These are phyloP conservation scores for Cenchrus fungigraminus DNA, from an alignment of 176 grass and related monocot genomes.

Conservation along the genomic window DNA sequence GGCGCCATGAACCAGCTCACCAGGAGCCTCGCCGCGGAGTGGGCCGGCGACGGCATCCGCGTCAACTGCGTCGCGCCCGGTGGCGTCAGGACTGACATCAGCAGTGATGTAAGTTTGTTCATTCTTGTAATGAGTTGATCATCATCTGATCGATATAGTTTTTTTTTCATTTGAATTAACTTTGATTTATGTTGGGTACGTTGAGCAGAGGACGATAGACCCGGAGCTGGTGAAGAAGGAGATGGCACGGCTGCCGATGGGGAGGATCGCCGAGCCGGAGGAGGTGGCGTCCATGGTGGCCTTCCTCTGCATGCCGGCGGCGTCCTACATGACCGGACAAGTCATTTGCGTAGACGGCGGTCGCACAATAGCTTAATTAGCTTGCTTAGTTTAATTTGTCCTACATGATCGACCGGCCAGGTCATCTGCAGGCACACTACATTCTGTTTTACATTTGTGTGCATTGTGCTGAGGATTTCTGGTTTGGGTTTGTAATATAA, in stretches of 20 bases:
- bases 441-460: background rate
- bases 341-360: constrained; percentile 53
- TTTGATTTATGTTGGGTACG: background rate
- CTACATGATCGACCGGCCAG: too few relatives aligned
- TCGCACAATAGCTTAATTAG: background rate
- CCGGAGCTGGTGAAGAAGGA: constrained; percentile 30
- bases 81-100: constrained; percentile 9
- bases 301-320: constrained; percentile 54
- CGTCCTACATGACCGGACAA: constrained; percentile 52
- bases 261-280: constrained; percentile 30
- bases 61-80: too few relatives aligned
- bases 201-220: constrained; percentile 23
- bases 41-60: too few relatives aligned
- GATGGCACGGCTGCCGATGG: constrained; percentile 9
- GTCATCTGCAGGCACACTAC: background rate
- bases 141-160: background rate
- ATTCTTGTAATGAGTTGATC: background rate
- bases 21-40: too few relatives aligned
- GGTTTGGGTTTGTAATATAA: background rate
- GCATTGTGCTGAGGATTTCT: constrained; percentile 5
- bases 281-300: constrained; percentile 43
- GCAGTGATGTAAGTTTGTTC: background rate
- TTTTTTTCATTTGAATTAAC: too few relatives aligned
- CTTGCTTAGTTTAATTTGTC: too few relatives aligned
- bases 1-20: too few relatives aligned